Evolutionary conservation across 31 red algal genomes (phyloP).

Genomic region (Endocladia muricata): DNA sequence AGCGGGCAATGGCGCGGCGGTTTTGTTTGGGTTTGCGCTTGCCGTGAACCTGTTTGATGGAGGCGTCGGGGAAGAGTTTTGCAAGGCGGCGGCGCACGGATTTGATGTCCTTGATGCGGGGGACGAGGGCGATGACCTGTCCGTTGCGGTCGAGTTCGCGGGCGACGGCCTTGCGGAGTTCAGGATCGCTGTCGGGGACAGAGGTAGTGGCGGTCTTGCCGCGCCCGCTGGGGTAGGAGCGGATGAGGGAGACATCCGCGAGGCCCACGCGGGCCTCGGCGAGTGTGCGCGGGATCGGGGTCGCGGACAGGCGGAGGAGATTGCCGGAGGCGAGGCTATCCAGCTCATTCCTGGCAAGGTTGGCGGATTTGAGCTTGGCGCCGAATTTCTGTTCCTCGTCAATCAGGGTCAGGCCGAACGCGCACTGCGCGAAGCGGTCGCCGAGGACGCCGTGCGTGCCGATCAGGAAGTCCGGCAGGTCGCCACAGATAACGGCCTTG

Average conservation of each 20-base stretch:
- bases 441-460: neutral
- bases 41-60: neutral
- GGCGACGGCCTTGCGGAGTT: neutral
- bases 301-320: constrained; percentile 2
- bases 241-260: neutral
- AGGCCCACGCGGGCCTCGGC: neutral
- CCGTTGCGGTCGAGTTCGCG: constrained; percentile 4
- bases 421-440: neutral
- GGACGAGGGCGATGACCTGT: neutral
- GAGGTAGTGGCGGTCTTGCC: neutral
- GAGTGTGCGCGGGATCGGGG: constrained; percentile 17
- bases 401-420: neutral
- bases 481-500: neutral
- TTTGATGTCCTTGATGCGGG: neutral
- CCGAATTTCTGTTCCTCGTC: constrained; percentile 24
- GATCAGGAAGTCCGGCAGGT: neutral
- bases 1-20: neutral
- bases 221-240: neutral
- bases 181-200: neutral
- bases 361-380: neutral
- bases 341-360: neutral
- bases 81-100: neutral
- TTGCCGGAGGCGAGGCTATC: neutral
- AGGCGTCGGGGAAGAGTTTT: neutral
- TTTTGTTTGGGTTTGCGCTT: neutral